Base-by-base conservation (phyloP, 2,329 filamentous ascomycete species). In the Paraphoma sp. region DNA sequence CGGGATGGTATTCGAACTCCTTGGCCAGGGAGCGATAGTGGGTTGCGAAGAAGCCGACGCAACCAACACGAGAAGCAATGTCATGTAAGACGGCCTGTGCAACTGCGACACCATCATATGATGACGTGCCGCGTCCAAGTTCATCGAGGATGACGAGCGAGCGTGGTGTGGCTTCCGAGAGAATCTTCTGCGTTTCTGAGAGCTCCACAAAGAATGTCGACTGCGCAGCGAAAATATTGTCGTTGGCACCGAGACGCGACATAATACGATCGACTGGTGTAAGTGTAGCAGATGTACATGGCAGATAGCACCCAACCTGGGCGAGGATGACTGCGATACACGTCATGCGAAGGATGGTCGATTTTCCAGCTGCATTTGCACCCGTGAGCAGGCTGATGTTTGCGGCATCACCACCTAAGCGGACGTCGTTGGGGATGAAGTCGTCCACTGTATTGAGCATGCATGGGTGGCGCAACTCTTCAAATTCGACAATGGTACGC, bases 161-260 rank as follows among this genome's bases (percentile, higher is more conserved):
- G 10, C 94, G 91, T 0, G 94, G 90, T 0, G 94, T 97, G 0
- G 95, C 95, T 79, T 98, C 95, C 0, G 92, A 88, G 0, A 99
- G 84, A 48, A 99, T 99, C 83, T 98, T 98, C 81, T 98, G 97
- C 0, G 95, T 99, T 76, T 99, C 95, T 0, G 93, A 93, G 1
- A 99, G 82, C 78, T 99, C 95, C 29, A 99, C 94, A 72, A 99
- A 98, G 82, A 99, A 99, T 2, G 95, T 99, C 12, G 92, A 96
- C 76, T 99, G 95, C 0, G 94, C 92, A 1, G 94, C 95, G 73
- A 99, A 98, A 68, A 99, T 99, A 77, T 98, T 98, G 86, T 99
- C 95, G 71, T 98, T 97, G 46, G 95, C 95, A 9, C 95, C 95
- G 0, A 99, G 87, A 45, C 95, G 92, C 9, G 94, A 98, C 95